phyloP scores from a whole-genome alignment of 1,284 basidiomycete genomes.

The Earliella scabrosa region DNA sequence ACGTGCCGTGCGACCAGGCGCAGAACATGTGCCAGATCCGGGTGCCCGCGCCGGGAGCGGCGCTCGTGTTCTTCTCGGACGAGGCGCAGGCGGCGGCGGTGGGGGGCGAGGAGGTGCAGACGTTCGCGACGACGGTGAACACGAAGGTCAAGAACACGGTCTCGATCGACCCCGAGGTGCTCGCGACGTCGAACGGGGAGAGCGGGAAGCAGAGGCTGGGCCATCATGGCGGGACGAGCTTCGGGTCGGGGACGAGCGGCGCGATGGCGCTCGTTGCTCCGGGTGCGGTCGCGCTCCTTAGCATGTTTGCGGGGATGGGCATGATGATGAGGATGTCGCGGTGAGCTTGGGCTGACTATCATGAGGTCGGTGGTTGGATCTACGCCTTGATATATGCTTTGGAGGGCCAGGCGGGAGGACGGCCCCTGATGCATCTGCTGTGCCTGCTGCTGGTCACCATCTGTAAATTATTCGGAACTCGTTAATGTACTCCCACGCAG shows the following conservation, averaged over 20 bases:
- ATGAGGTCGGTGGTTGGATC: neutral
- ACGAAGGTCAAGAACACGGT: slow-evolving; percentile 52
- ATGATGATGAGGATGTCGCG: slow-evolving; percentile 10
- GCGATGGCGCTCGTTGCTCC: slow-evolving; percentile 15
- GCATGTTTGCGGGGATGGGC: slow-evolving; percentile 12
- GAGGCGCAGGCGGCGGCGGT: slow-evolving; percentile 41
- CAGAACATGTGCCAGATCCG: slow-evolving; percentile 59
- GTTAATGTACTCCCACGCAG: slow-evolving; percentile 17
- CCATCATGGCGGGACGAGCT: slow-evolving; percentile 34
- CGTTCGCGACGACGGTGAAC: slow-evolving; percentile 59
- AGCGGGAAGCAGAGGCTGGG: slow-evolving; percentile 30
- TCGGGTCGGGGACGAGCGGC: slow-evolving; percentile 34
- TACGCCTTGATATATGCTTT: neutral
- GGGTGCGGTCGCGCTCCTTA: slow-evolving; percentile 12
- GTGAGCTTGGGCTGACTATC: neutral
- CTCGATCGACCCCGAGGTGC: slow-evolving; percentile 33
- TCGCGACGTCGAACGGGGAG: slow-evolving; percentile 37
- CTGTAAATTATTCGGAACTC: slow-evolving; percentile 13
- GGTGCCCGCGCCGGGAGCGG: slow-evolving; percentile 72
- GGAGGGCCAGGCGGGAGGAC: no score
- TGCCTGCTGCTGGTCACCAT: slow-evolving; percentile 1
- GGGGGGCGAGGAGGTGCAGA: slow-evolving; percentile 40
- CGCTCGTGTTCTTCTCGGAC: slow-evolving; percentile 71
- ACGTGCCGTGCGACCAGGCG: slow-evolving; percentile 54
- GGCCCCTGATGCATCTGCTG: no score